Base-by-base conservation (phyloP, 306 rosid genomes). In the Sophora flavescens region DNA sequence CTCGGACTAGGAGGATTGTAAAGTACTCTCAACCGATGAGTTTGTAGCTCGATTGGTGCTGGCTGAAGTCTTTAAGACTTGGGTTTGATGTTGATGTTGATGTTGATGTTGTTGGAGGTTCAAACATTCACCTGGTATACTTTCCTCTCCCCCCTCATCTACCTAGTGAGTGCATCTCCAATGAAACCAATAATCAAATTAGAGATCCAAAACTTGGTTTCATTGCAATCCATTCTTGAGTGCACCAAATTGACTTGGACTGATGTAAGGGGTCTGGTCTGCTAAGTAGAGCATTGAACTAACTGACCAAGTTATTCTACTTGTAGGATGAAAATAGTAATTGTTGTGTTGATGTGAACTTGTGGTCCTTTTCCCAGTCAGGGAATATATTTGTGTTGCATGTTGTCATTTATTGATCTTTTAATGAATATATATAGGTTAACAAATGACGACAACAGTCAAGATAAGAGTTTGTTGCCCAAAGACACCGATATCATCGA, bases 401-500 rank as follows among this genome's bases (percentile, higher is more conserved):
- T 59, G 41, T 48, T 56, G 65, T 22, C 42, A 66, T 72, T 63
- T 41, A 16, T 75, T 78, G 38, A 18, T 7, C 39, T 58, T 76
- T 74, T 7, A 36, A 61, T 78, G 45, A 61, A 67, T 50, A 3
- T 50, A 3, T 81, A 35, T 77, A 92, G 96, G 85, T 80, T 88
- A 83, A 14, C 78, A 58, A 80, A 71, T 68, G 94, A 86, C 3
- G 97, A 90, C 78, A 82, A 39, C 72, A 79, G 76, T 87, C 97
- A 86, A 82, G 91, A 86, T 63, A 91, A 88, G 84, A 83, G 83
- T 62, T 28, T 72, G 51, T 72, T 77, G 79, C 82, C 86, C 83
- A 88, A 84, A 82, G 96, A 89, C 6, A 76, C 72, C 0, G 91
- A 89, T 72, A 33, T 81, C 15, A 48, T 64, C 57, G 97, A 94